A percentile compares a stretch with the other conserved stretches of the same genome.
phyloP scores from a whole-genome alignment of 371 early-diverging fungal genomes.

The Mortierella sp. region DNA sequence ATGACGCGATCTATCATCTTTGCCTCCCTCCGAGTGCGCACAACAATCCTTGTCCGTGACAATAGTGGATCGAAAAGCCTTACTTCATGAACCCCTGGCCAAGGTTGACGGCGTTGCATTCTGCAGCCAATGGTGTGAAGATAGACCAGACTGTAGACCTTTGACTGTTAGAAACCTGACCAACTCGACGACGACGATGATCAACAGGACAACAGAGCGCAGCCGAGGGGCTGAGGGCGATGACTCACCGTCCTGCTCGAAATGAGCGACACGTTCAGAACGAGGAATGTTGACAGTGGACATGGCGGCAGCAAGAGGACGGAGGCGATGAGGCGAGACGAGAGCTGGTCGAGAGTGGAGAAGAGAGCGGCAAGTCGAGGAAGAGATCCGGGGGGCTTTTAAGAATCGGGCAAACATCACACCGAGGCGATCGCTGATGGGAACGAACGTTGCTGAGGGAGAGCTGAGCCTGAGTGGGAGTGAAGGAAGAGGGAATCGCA shows the following conservation, averaged over 20 bases:
- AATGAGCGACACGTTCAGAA: slow-evolving; percentile 57
- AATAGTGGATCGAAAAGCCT: not conserved
- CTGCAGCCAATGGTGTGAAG: slow-evolving; percentile 86
- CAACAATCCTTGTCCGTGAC: too few relatives aligned
- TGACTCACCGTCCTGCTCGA: slow-evolving; percentile 57
- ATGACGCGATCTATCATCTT: too few relatives aligned
- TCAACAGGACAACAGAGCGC: not conserved
- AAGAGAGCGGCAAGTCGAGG: slow-evolving; percentile 9
- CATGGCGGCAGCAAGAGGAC: slow-evolving; percentile 14
- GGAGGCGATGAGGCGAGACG: not conserved
- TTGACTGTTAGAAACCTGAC: not conserved
- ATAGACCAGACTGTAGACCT: slow-evolving; percentile 85
- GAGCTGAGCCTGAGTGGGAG: not conserved
- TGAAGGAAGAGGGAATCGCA: not conserved
- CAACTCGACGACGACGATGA: not conserved
- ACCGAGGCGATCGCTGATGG: not conserved
- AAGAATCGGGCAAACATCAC: slow-evolving; percentile 39
- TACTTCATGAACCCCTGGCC: slow-evolving; percentile 94
- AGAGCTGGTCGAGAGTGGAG: slow-evolving; percentile 11
- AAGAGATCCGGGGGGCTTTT: slow-evolving; percentile 14
- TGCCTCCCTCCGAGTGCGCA: too few relatives aligned
- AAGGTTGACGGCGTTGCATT: slow-evolving; percentile 91
- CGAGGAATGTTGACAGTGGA: slow-evolving; percentile 33
- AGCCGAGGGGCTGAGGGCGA: not conserved
- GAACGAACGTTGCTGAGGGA: too few relatives aligned